phyloP scores from a whole-genome alignment of 116 monocot species.

The Trichopus zeylanicus region DNA sequence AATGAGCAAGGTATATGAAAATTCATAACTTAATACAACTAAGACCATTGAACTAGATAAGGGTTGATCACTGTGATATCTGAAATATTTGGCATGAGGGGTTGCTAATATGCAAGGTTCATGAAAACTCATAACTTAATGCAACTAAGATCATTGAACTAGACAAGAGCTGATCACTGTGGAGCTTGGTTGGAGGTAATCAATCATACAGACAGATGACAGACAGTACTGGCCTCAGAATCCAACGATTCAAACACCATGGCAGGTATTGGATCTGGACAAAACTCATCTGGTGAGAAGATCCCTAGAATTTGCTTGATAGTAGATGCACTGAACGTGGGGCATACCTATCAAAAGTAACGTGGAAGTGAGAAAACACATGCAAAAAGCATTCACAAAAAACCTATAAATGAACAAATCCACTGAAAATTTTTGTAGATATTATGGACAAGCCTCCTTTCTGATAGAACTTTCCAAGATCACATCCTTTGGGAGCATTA shows the following conservation, averaged over 20 bases:
- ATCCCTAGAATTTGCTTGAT: slow-evolving; percentile 56
- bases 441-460: slow-evolving; percentile 46
- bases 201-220: background rate
- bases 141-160: background rate
- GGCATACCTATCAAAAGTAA: slow-evolving; percentile 53
- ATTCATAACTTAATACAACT: too few relatives aligned
- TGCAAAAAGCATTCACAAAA: background rate
- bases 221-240: slow-evolving; percentile 36
- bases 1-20: too few relatives aligned
- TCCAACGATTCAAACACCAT: slow-evolving; percentile 55
- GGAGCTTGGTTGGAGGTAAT: too few relatives aligned
- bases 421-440: background rate
- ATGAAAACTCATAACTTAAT: too few relatives aligned
- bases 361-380: background rate
- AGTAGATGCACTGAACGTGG: slow-evolving; percentile 55
- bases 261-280: slow-evolving; percentile 60
- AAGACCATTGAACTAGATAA: background rate
- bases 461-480: slow-evolving; percentile 61
- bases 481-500: slow-evolving; percentile 95
- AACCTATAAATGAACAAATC: background rate
- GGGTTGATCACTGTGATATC: background rate
- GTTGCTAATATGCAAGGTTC: too few relatives aligned
- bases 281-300: slow-evolving; percentile 82
- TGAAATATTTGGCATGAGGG: too few relatives aligned
- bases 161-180: background rate